Conservation (phyloP, 139 green algal genomes). For the Volvox reticuliferus region DNA sequence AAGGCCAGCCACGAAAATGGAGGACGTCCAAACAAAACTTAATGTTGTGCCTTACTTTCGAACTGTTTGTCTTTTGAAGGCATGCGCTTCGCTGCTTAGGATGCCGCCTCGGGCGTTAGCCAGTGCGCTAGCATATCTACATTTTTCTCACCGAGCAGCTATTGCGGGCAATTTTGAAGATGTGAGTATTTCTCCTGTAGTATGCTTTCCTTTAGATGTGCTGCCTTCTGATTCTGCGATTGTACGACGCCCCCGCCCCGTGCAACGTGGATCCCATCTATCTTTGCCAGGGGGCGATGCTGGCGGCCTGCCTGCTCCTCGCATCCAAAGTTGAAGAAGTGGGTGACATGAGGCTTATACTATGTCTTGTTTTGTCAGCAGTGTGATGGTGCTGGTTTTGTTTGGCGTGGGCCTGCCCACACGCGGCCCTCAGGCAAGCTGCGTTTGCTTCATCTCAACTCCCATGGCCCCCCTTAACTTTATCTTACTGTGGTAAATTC, state of each 20-base stretch:
- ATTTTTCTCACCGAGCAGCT: background rate
- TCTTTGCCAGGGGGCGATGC: constrained; percentile 3
- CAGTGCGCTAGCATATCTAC: constrained; percentile 5
- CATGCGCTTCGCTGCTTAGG: constrained; percentile 3
- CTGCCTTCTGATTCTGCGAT: too few species aligned
- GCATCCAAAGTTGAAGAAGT: constrained; percentile 53
- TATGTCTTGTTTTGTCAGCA: too few species aligned
- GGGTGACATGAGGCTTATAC: background rate
- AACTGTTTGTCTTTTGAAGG: background rate
- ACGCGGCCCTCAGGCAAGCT: too few species aligned
- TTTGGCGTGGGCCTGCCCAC: too few species aligned
- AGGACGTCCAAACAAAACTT: background rate
- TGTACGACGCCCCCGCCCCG: too few species aligned
- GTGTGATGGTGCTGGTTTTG: too few species aligned
- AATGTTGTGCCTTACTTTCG: constrained; percentile 17
- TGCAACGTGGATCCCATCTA: background rate
- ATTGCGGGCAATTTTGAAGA: background rate
- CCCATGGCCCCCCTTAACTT: too few species aligned
- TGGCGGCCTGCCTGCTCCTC: constrained; percentile 42
- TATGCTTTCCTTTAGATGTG: too few species aligned
- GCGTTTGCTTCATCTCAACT: too few species aligned
- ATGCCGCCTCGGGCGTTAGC: constrained; percentile 20
- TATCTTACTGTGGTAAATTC: too few species aligned
- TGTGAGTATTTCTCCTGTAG: background rate
- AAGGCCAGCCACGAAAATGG: background rate